Base-by-base conservation (phyloP, 768 basidiomycete genomes). In the Termitomyces sp. region DNA sequence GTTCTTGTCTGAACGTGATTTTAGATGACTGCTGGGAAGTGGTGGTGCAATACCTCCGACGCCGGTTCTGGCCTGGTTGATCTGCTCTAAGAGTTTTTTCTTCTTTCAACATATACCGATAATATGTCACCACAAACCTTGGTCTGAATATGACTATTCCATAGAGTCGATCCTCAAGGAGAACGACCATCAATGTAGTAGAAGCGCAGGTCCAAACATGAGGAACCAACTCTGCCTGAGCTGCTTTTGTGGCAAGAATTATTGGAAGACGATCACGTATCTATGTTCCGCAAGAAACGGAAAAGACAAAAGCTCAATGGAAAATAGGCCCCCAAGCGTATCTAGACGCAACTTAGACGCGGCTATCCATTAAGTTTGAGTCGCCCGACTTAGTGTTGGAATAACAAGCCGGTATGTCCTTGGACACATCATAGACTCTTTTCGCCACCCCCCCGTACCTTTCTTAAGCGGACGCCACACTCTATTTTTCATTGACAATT, bases 61-160 rank as follows among this genome's bases (percentile, higher is more conserved):
- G 69, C 70, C 32, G 72, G 68, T 8, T 54, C 55, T 15, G 67
- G 61, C 50, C 55, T 76, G 49, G 61, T 73, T 33, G 66, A 72
- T 42, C 57, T 71, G 2, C 67, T 73, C 24, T 55, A 45, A 45
- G 44, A 22, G 9, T 22, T 11, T 11, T 45, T 22, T 45, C 7
- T 15, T 3, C 8, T 44, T 42, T n/a, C 42, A 7, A 8, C 42
- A n/a, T n/a, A 42, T n/a, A 42, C 18, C 44, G 20, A 22, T 45
- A 7, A 22, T 12, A 20, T 45, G 44, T 22, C 9, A 45, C 11
- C 9, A 22, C 9, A 22, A 45, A 16, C 11, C 12, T 45, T 45
- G 11, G n/a, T n/a, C n/a, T 20, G 20, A 2, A 45, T 45, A 12
- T 22, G 12, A 22, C 12, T 22, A 5, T 22, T 12, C 28, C 28